A percentile compares a stretch with the other conserved stretches of the same genome.
Evolutionary conservation across 2,329 filamentous ascomycete genomes (phyloP).

Genomic region (Calonectria montana): DNA sequence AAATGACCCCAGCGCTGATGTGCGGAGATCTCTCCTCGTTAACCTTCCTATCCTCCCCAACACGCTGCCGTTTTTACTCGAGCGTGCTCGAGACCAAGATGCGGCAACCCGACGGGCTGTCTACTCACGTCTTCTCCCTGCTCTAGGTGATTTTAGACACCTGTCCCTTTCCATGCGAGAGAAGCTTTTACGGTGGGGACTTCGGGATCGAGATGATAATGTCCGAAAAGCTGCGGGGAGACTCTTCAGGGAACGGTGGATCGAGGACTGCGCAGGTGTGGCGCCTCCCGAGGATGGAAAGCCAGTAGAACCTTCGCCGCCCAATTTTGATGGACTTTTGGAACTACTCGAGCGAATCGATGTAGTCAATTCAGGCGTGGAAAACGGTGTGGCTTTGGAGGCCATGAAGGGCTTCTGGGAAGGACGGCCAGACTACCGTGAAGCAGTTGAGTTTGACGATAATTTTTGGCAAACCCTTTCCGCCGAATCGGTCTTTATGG

Average conservation of each 20-base stretch:
- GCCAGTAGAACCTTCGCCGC: constrained; percentile 67
- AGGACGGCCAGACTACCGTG: constrained; percentile 84
- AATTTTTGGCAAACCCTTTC: constrained; percentile 84
- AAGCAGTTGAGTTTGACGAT: constrained; percentile 78
- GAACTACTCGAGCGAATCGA: constrained; percentile 96
- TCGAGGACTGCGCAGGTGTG: constrained; percentile 88
- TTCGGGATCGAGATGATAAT: constrained; percentile 92
- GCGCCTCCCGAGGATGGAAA: constrained; percentile 69
- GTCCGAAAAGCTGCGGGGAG: constrained; percentile 92
- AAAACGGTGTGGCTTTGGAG: constrained; percentile 90
- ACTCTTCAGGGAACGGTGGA: constrained; percentile 95
- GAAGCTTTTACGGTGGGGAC: constrained; percentile 93
- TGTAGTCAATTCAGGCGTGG: constrained; percentile 87
- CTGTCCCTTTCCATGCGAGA: constrained; percentile 94
- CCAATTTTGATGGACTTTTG: constrained; percentile 84
- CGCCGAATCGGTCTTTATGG: constrained; percentile 90
- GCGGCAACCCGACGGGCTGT: constrained; percentile 84
- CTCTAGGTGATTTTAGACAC: constrained; percentile 93
- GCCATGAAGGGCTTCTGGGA: constrained; percentile 98
- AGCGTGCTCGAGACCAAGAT: constrained; percentile 91
- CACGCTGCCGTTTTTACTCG: constrained; percentile 87
- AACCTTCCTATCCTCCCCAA: constrained; percentile 89
- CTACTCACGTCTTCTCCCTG: constrained; percentile 88
- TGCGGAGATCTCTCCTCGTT: constrained; percentile 85
- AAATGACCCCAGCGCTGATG: constrained; percentile 94